Conservation (phyloP, 1,139 yeast species). For the Dujonia santamariae region DNA sequence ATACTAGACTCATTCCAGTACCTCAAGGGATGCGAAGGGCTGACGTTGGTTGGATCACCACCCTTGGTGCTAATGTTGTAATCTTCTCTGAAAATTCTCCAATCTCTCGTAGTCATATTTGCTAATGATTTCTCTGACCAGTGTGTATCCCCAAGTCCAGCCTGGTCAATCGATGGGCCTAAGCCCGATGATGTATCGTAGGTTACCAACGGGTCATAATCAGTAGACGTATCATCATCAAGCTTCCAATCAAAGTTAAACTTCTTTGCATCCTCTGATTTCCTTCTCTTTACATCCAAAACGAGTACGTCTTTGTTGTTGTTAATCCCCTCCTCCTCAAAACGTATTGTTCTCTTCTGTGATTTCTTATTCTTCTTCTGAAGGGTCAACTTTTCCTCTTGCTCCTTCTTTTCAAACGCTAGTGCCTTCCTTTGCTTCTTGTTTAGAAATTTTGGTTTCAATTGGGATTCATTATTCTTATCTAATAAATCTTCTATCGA, state of each 20-base stretch:
- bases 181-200: conserved; percentile 12
- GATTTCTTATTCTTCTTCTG: conserved; percentile 7
- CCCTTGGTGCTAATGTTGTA: conserved; percentile 65
- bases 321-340: conserved; percentile 5
- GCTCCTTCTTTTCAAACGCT: conserved; percentile 19
- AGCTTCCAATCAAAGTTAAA: conserved; percentile 72
- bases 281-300: no score
- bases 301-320: no score
- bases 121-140: conserved; percentile 69
- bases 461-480: conserved; percentile 16
- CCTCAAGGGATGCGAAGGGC: no score
- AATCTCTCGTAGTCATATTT: conserved; percentile 78
- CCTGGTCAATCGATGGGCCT: conserved; percentile 6
- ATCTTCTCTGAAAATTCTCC: conserved; percentile 87
- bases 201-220: conserved; percentile 41
- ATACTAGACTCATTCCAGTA: conserved; percentile 66
- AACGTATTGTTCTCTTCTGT: no score
- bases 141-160: conserved; percentile 36
- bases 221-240: conserved; percentile 59
- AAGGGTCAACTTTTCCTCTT: conserved; percentile 11
- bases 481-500: conserved; percentile 45
- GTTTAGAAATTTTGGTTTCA: conserved; percentile 44
- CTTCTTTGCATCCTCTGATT: conserved; percentile 23
- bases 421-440: conserved; percentile 43
- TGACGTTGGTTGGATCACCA: conserved; percentile 31